Conservation (phyloP, 2,329 filamentous ascomycete genomes). For the Fusarium verticillioides region DNA sequence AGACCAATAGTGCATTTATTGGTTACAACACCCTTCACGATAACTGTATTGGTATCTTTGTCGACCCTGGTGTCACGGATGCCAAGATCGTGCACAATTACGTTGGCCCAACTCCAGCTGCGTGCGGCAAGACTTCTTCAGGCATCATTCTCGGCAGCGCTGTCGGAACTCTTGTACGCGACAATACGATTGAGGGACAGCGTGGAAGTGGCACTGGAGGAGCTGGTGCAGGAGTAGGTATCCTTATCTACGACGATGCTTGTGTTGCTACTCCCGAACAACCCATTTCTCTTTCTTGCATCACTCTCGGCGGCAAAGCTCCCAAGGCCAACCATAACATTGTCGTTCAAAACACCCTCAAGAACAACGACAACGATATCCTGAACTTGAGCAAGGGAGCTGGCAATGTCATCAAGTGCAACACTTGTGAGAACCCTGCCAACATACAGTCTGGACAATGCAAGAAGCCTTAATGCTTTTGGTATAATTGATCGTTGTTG, state of each 20-base stretch:
- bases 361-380: conserved; percentile 45
- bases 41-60: conserved; percentile 47
- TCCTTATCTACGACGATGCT: conserved; percentile 42
- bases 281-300: conserved; percentile 18
- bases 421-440: conserved; percentile 28
- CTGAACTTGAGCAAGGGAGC: conserved; percentile 21
- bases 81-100: conserved; percentile 48
- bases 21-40: conserved; percentile 48
- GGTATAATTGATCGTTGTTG: too few species aligned
- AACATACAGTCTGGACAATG: conserved; percentile 16
- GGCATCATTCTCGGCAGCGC: conserved; percentile 47
- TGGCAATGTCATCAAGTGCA: conserved; percentile 44
- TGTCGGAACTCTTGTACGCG: conserved; percentile 41
- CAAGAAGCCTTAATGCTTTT: background rate
- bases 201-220: conserved; percentile 25
- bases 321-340: conserved; percentile 43
- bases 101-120: conserved; percentile 34
- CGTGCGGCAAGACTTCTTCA: conserved; percentile 9
- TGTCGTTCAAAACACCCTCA: conserved; percentile 45
- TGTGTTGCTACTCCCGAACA: conserved; percentile 1
- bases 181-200: conserved; percentile 45
- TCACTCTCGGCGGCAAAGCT: conserved; percentile 12
- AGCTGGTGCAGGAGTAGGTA: conserved; percentile 36
- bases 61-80: conserved; percentile 48
- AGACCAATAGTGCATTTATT: conserved; percentile 48